Base-by-base conservation (phyloP, 495 filamentous ascomycete species). In the Annulohypoxylon maeteangense region DNA sequence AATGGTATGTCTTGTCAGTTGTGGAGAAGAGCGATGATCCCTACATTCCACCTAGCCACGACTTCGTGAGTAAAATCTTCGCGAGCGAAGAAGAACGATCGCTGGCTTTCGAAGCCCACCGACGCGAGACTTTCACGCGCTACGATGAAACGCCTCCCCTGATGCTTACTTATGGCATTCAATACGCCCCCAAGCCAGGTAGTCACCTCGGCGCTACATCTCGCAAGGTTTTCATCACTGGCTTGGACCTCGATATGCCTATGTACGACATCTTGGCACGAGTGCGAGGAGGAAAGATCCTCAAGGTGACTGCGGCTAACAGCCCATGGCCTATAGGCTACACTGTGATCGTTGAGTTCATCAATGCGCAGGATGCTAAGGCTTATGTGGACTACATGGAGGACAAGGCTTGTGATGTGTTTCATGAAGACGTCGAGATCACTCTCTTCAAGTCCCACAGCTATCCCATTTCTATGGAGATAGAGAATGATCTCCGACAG, bases 211-310 rank as follows among this genome's bases (percentile, higher is more conserved):
- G 11, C 2, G 31, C 32, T 8, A 38, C 25, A 27, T 65, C 54
- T 11, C 68, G 68, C n/a, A 55, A 20, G 12, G 18, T 70, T 2
- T 10, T 58, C 5, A 70, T 70, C 22, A 56, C 38, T 3, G 68
- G 68, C 10, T 29, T 70, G 1, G 2, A 36, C 5, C 11, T n/a
- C 0, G 0, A 3, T 0, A 57, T 23, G n/a, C 7, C 36, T 1
- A 23, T 65, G 0, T 10, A 7, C 4, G 25, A 62, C 2, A 31
- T 67, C 14, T 67, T 65, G 58, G n/a, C 63, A 11, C 57, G 45
- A 18, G 31, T 72, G 11, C 32, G 51, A 1, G 57, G 69, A 11
- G 69, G 69, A 16, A 27, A 62, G 27, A 18, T 72, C 10, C 1
- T 72, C 3, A 14, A 12, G 0, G 36, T 72, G 0, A 54, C 25